phyloP scores from a whole-genome alignment of 2,329 filamentous ascomycete species.

The Fusarium sp. region DNA sequence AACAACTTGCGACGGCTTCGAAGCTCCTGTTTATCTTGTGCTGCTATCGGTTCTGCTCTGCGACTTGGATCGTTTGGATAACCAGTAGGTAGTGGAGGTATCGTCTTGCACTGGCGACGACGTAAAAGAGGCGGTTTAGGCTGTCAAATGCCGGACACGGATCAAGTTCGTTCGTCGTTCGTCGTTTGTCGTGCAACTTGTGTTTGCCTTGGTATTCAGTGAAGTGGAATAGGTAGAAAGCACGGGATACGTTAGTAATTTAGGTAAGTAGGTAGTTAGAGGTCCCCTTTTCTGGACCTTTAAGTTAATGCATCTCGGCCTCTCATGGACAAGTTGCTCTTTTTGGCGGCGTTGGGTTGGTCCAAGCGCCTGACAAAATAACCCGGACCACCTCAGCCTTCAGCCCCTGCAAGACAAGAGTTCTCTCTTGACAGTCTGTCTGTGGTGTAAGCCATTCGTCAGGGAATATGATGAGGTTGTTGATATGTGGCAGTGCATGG shows the following conservation, averaged over 20 bases:
- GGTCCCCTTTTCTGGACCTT: constrained; percentile 47
- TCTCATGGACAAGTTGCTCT: constrained; percentile 44
- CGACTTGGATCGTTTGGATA: neutral
- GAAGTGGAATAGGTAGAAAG: constrained; percentile 1
- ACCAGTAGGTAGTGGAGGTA: neutral
- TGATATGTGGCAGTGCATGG: neutral
- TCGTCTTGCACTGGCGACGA: constrained; percentile 15
- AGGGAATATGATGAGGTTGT: neutral
- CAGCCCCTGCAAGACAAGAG: constrained; percentile 3
- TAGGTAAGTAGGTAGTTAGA: constrained; percentile 24
- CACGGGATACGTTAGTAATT: constrained; percentile 15
- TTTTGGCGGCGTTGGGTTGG: constrained; percentile 42
- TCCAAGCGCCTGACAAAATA: constrained; percentile 46
- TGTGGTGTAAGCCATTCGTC: neutral
- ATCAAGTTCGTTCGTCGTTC: constrained; percentile 8
- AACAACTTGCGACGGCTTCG: constrained; percentile 23
- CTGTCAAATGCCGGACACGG: constrained; percentile 3
- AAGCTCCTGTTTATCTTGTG: constrained; percentile 17
- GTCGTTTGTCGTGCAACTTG: constrained; percentile 8
- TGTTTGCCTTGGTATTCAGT: constrained; percentile 25
- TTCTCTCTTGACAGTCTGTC: neutral
- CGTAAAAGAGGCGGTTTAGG: neutral
- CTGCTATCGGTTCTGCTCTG: neutral
- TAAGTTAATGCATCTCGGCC: constrained; percentile 38
- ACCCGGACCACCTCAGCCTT: constrained; percentile 19